Evolutionary conservation across 1,284 basidiomycete species (phyloP), one percentile per base, ranked within the genome.

Genomic region (Melampsora larici-populina): DNA sequence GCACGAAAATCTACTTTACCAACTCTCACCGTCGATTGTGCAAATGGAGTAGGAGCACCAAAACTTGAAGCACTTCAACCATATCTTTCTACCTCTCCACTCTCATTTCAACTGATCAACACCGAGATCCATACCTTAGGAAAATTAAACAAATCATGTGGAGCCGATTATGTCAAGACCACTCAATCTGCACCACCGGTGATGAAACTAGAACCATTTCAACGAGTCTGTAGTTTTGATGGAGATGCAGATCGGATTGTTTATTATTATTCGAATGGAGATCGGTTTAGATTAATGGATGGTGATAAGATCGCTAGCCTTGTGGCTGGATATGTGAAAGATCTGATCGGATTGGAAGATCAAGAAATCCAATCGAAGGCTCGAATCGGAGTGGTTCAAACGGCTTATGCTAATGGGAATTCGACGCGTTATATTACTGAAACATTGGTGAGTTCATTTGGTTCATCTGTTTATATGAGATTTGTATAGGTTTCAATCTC

Each of bases 231-330:
- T 84, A 95, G 93, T 82, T 89, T 97, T 74, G 97, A 99, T 82
- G 97, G 97, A 60, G 97, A 99, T 84, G 97, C 97, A 0, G 97
- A 99, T 86, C 90, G 97, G 46, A 87, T 99, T 82, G 94, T 99
- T 80, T 98, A 94, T 83, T 99, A 91, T 86, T 98, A 97, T 83
- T 90, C 94, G 82, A 82, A 82, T 8, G 80, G 81, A n/a, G 80
- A 81, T 18, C 81, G 80, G n/a, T 99, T 99, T 87, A 90, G 90
- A 80, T 89, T 99, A 87, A 88, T 99, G 60, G 97, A 99, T 83
- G 97, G 97, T 5, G 97, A 99, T 87, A 99, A 99, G 88, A 99
- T 99, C 79, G 94, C 96, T 5, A 91, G 92, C 0, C 88, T 99
- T 29, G 93, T 94, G 6, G 93, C 96, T 3, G 90, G 92, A 64